Conservation (phyloP, 768 basidiomycete species). For the Suillus plorans region DNA sequence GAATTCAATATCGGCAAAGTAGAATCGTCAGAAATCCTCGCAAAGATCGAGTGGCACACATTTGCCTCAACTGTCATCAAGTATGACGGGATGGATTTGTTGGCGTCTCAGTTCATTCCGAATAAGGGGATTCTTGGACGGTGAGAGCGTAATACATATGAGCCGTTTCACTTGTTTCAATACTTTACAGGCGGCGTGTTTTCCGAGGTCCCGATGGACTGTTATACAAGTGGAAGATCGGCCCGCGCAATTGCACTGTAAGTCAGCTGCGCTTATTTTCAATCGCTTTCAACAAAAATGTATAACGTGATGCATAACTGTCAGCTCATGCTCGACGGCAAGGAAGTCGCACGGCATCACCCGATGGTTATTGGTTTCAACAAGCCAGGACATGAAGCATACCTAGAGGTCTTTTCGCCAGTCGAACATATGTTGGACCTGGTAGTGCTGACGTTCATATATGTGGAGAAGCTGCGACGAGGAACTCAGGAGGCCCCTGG, state of each 20-base stretch:
- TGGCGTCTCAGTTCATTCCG: slow-evolving; percentile 15
- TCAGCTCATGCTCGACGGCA: slow-evolving; percentile 1
- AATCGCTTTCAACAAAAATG: neutral
- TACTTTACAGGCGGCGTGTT: slow-evolving; percentile 4
- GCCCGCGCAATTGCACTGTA: slow-evolving; percentile 5
- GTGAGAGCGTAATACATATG: neutral
- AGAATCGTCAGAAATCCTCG: slow-evolving; percentile 24
- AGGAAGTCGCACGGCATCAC: slow-evolving; percentile 4
- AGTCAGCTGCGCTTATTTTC: neutral
- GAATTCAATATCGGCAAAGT: slow-evolving; percentile 10
- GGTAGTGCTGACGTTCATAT: slow-evolving; percentile 31
- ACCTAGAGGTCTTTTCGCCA: slow-evolving; percentile 23
- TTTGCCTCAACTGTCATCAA: slow-evolving; percentile 21
- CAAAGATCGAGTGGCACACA: slow-evolving; percentile 25
- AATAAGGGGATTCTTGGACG: slow-evolving; percentile 10
- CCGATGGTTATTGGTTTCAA: neutral
- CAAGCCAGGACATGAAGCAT: slow-evolving; percentile 11
- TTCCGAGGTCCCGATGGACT: slow-evolving; percentile 9
- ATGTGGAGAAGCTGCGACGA: slow-evolving; percentile 26
- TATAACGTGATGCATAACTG: neutral
- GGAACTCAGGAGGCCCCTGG: slow-evolving; percentile 6
- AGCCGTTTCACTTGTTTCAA: neutral
- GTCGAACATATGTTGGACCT: slow-evolving; percentile 29
- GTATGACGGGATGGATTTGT: slow-evolving; percentile 21
- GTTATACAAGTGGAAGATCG: slow-evolving; percentile 10